These are phyloP conservation scores for Tolypocladium capitatum DNA, from an alignment of 2,329 filamentous ascomycete genomes.

Conservation along the genomic window DNA sequence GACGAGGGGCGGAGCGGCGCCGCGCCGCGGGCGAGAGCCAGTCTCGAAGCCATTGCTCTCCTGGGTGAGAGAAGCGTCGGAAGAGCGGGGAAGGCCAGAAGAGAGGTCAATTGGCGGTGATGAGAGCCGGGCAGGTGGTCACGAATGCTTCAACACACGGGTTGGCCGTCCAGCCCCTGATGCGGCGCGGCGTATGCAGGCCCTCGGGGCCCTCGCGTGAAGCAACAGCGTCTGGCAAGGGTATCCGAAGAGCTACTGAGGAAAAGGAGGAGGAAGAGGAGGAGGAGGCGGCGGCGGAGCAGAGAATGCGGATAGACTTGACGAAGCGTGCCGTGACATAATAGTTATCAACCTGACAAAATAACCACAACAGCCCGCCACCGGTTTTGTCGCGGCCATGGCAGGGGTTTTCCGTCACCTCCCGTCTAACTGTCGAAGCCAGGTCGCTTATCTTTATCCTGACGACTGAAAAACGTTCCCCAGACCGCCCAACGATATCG, in stretches of 20 bases:
- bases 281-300: neutral
- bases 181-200: neutral
- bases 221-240: neutral
- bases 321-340: neutral
- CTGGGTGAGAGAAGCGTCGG: neutral
- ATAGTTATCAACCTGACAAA: neutral
- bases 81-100: neutral
- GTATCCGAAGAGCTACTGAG: neutral
- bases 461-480: neutral
- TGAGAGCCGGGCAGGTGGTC: neutral
- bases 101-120: neutral
- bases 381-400: neutral
- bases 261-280: neutral
- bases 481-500: constrained; percentile 7
- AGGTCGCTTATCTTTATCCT: neutral
- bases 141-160: neutral
- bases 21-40: constrained; percentile 11
- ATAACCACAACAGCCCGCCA: too few species aligned
- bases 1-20: constrained; percentile 9
- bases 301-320: neutral
- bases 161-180: neutral
- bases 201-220: neutral
- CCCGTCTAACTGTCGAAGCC: neutral
- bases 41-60: constrained; percentile 13
- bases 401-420: constrained; percentile 1